Percentiles rank a stretch among this genome's conserved stretches.
Evolutionary conservation across 768 basidiomycete species (phyloP).

Genomic region (Lactarius sp.): DNA sequence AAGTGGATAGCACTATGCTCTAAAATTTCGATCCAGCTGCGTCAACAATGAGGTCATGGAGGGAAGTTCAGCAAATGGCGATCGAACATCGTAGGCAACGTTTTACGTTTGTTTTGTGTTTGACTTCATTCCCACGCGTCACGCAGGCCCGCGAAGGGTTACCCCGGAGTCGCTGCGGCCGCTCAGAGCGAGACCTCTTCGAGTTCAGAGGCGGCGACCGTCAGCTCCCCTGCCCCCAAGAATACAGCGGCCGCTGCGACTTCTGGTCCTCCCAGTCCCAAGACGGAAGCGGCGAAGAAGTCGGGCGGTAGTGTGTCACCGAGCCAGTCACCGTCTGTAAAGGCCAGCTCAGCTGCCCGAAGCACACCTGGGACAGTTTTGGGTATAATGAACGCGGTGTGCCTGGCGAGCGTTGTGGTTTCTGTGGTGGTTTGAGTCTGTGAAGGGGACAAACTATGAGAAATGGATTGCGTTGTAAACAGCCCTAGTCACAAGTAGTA

Average conservation of each 20-base stretch:
- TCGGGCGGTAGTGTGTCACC: conserved; percentile 9
- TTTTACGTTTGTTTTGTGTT: not conserved
- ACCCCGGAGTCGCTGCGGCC: not conserved
- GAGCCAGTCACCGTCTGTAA: conserved; percentile 29
- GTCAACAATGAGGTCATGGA: conserved; percentile 14
- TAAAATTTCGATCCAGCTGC: conserved; percentile 10
- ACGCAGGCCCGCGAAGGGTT: not conserved
- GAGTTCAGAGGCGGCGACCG: not conserved
- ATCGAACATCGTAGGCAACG: not conserved
- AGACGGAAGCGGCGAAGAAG: not conserved
- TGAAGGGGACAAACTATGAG: conserved; percentile 14
- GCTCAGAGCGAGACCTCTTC: not conserved
- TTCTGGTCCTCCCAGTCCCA: not conserved
- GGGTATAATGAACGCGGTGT: conserved; percentile 44
- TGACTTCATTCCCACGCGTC: not conserved
- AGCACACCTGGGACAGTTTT: conserved; percentile 34
- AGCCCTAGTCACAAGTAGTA: not conserved
- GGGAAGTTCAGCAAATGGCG: conserved; percentile 8
- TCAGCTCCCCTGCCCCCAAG: not conserved
- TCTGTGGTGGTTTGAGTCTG: conserved; percentile 37
- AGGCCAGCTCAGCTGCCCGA: conserved; percentile 33
- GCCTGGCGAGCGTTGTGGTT: conserved; percentile 43
- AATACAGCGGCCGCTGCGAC: not conserved
- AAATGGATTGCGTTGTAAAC: not conserved
- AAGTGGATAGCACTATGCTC: not conserved